Conservation (phyloP, 345 rosid species). For the Populus davidiana region DNA sequence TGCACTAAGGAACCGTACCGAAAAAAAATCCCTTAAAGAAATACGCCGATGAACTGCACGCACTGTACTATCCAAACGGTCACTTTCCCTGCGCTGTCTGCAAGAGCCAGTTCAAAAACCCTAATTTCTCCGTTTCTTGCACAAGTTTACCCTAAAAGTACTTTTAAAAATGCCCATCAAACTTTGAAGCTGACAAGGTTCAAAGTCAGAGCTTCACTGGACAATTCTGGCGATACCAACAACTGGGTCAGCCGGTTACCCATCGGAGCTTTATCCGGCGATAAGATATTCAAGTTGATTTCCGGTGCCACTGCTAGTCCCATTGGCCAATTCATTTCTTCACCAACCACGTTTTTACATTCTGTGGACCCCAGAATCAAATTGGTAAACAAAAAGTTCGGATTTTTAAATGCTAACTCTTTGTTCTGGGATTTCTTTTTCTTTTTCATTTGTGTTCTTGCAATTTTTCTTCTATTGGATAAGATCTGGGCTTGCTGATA, state of each 20-base stretch:
- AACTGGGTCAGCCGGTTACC: slow-evolving; percentile 69
- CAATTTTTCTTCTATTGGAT: no score
- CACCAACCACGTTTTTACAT: slow-evolving; percentile 78
- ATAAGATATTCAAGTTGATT: slow-evolving; percentile 68
- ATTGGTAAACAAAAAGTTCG: slow-evolving; percentile 41
- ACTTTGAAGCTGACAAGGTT: slow-evolving; percentile 19
- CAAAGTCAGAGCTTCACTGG: slow-evolving; percentile 37
- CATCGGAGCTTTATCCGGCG: slow-evolving; percentile 52
- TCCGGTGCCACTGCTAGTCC: slow-evolving; percentile 81
- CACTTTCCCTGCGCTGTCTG: slow-evolving; percentile 15
- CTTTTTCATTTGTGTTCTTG: neutral
- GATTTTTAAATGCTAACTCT: neutral
- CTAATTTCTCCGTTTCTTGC: slow-evolving; percentile 5
- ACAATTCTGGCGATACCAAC: slow-evolving; percentile 25
- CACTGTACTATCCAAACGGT: slow-evolving; percentile 26
- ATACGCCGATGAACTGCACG: slow-evolving; percentile 41
- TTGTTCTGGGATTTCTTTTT: neutral
- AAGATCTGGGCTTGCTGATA: no score
- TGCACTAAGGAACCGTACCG: no score
- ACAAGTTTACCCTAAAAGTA: slow-evolving; percentile 3
- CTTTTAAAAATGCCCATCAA: slow-evolving; percentile 12
- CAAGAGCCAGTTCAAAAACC: slow-evolving; percentile 27
- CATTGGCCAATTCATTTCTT: slow-evolving; percentile 74
- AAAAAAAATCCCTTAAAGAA: neutral
- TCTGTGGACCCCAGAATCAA: slow-evolving; percentile 85